Evolutionary conservation across 441 rosid genomes (phyloP).

Genomic region (Adansonia rubrostipa): DNA sequence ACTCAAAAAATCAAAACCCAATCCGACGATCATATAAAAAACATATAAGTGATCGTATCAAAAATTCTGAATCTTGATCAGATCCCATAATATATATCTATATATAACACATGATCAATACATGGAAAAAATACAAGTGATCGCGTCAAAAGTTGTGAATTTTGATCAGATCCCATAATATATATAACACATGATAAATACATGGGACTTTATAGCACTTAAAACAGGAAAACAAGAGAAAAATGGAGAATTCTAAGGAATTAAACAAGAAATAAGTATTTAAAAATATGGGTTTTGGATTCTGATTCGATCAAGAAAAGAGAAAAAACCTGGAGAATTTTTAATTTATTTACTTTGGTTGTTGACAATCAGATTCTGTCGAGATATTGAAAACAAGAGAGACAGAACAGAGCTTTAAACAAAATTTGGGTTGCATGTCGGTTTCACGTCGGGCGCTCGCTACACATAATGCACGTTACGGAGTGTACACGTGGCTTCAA

Average conservation of each 20-base stretch:
- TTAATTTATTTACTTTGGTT: no score
- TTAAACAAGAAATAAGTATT: neutral
- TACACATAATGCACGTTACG: neutral
- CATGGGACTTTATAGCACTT: neutral
- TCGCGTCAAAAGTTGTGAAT: neutral
- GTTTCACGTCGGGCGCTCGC: neutral
- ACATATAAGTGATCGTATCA: neutral
- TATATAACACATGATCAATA: no score
- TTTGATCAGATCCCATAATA: conserved; percentile 18
- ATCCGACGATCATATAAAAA: neutral
- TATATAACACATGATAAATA: neutral
- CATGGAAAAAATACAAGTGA: neutral
- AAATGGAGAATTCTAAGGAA: conserved; percentile 11
- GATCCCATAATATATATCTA: neutral
- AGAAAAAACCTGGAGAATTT: neutral
- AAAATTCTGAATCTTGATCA: neutral
- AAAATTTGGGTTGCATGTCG: conserved; percentile 12
- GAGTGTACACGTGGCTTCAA: neutral
- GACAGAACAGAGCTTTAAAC: neutral
- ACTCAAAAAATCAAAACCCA: neutral
- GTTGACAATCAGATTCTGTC: conserved; percentile 16
- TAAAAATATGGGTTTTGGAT: neutral
- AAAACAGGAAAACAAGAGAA: neutral
- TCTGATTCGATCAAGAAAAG: neutral
- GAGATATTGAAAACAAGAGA: neutral